These are phyloP conservation scores for Neoboletus magnificus DNA, from an alignment of 768 basidiomycete species.

Conservation along the genomic window DNA sequence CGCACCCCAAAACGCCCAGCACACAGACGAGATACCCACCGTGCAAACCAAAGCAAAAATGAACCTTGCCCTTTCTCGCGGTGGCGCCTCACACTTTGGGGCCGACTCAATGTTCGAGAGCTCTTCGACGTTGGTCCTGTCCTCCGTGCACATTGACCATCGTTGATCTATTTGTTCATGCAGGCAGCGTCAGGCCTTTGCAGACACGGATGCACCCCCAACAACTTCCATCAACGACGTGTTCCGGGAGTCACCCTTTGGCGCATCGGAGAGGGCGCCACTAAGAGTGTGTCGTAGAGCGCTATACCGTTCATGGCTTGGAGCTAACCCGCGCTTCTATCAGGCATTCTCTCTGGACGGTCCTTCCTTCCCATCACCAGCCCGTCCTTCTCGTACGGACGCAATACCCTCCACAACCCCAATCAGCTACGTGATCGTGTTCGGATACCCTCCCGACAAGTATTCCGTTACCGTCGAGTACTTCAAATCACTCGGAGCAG, in stretches of 20 bases:
- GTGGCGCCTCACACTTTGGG: slow-evolving; percentile 69
- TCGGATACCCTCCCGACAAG: slow-evolving; percentile 84
- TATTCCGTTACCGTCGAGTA: slow-evolving; percentile 70
- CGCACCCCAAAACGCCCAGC: slow-evolving; percentile 53
- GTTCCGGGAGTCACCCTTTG: slow-evolving; percentile 47
- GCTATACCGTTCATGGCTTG: too few relatives aligned
- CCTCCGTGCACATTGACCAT: not conserved
- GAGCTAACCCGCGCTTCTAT: not conserved
- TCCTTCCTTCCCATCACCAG: slow-evolving; percentile 11
- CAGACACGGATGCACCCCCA: slow-evolving; percentile 81
- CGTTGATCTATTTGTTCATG: slow-evolving; percentile 6
- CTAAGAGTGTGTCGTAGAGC: slow-evolving; percentile 18
- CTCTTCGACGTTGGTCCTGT: slow-evolving; percentile 32
- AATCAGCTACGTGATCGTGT: slow-evolving; percentile 68
- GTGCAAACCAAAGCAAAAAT: slow-evolving; percentile 81
- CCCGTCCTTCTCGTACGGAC: slow-evolving; percentile 22
- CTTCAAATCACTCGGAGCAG: slow-evolving; percentile 68
- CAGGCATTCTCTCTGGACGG: slow-evolving; percentile 24
- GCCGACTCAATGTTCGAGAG: slow-evolving; percentile 85
- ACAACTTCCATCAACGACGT: slow-evolving; percentile 74
- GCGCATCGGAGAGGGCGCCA: slow-evolving; percentile 24
- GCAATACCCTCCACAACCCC: slow-evolving; percentile 35
- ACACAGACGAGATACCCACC: slow-evolving; percentile 69
- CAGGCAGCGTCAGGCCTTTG: slow-evolving; percentile 58
- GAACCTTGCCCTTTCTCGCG: slow-evolving; percentile 63